Evolutionary conservation across 129 eudicot genomes (phyloP).

Genomic region (Escallonia herrerae): DNA sequence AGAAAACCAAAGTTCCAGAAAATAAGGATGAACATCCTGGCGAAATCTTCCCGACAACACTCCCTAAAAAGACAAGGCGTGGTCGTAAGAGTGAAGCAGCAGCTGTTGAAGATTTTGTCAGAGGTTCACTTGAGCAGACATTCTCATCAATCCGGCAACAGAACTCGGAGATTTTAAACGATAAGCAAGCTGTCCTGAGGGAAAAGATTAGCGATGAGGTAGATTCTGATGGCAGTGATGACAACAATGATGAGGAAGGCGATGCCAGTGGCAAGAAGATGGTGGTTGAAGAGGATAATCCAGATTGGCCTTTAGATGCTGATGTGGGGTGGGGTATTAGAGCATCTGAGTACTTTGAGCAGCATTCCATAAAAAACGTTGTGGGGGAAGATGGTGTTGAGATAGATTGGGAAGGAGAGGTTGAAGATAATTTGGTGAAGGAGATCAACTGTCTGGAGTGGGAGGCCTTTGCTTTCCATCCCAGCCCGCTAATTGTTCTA

Average conservation of each 20-base stretch:
- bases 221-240: constrained; percentile 12
- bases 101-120: constrained; percentile 81
- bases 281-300: constrained; percentile 82
- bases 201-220: constrained; percentile 22
- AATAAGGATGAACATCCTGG: constrained; percentile 24
- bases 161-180: constrained; percentile 47
- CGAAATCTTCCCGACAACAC: constrained; percentile 30
- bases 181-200: constrained; percentile 43
- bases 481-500: constrained; percentile 83
- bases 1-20: constrained; percentile 11
- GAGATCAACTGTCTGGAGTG: constrained; percentile 93
- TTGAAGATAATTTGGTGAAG: constrained; percentile 75
- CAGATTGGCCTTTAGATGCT: constrained; percentile 92
- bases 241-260: constrained; percentile 11
- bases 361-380: constrained; percentile 75
- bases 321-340: constrained; percentile 95
- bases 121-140: constrained; percentile 59
- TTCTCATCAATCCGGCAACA: constrained; percentile 70
- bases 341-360: constrained; percentile 89
- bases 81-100: constrained; percentile 83
- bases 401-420: constrained; percentile 98
- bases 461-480: constrained; percentile 96
- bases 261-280: constrained; percentile 26
- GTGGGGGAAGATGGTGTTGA: constrained; percentile 81
- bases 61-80: constrained; percentile 70